Evolutionary conservation across 2,329 filamentous ascomycete species (phyloP), one percentile per base, ranked within the genome.

Genomic region (Pseudogymnoascus sp.): DNA sequence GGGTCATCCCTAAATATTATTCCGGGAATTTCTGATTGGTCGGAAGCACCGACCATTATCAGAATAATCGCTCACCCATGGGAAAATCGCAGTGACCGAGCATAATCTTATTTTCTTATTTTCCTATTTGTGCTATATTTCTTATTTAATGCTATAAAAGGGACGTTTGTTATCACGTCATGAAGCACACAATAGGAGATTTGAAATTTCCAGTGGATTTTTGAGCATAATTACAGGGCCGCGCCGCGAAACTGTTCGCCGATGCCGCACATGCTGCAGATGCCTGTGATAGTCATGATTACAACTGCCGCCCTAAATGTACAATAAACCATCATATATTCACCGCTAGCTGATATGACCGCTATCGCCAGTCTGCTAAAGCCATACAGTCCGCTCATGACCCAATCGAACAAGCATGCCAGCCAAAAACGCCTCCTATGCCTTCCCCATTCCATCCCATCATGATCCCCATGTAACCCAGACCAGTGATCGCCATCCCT

Each of bases 281-380:
- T 55, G n/a, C 28, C n/a, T 19, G 45, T 52, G 49, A 33, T 55
- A 22, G 3, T 11, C 9, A 30, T 52, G 45, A 52, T 55, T 55
- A 22, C 25, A 30, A n/a, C n/a, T n/a, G n/a, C n/a, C n/a, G n/a
- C n/a, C n/a, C n/a, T 55, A 22, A 33, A 19, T 8, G 9, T 55
- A 55, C 28, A 55, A 55, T 33, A 55, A 55, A 33, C 49, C 28
- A 19, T 35, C 49, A 55, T 22, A 55, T 55, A 55, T 55, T 55
- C 16, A 55, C 49, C 28, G 9, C 25, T 22, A 55, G 25, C 49
- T 55, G 49, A 33, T 55, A 55, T 55, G 49, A 19, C 16, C 28
- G 49, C 49, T 55, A 55, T 55, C 49, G 25, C 49, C n/a, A 55
- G 49, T 52, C 25, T 52, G 45, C 45, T 52, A 52, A 52, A 52